A percentile compares a stretch with the other conserved stretches of the same genome.
These are phyloP conservation scores for Stagonosporopsis rhizophila DNA, from an alignment of 2,329 filamentous ascomycete genomes.

Conservation along the genomic window DNA sequence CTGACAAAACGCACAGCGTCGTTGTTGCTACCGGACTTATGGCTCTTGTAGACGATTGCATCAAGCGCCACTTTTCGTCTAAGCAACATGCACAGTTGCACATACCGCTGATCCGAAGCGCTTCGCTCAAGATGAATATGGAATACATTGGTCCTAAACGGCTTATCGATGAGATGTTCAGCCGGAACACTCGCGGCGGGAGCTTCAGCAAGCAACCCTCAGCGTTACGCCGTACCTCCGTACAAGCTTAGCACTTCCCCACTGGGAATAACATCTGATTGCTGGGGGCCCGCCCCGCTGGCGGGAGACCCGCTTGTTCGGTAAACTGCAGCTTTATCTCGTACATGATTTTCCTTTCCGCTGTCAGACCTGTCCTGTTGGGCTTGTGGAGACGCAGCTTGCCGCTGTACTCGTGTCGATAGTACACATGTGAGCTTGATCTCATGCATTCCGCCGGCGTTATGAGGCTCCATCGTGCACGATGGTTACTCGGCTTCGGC, in stretches of 20 bases:
- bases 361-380: slow-evolving; percentile 35
- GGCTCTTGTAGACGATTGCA: slow-evolving; percentile 87
- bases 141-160: slow-evolving; percentile 69
- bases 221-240: slow-evolving; percentile 33
- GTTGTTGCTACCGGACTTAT: slow-evolving; percentile 90
- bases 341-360: slow-evolving; percentile 33
- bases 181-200: slow-evolving; percentile 50
- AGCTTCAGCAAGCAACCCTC: slow-evolving; percentile 37
- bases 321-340: slow-evolving; percentile 30
- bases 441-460: slow-evolving; percentile 18
- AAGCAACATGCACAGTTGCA: slow-evolving; percentile 60
- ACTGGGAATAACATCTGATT: slow-evolving; percentile 23
- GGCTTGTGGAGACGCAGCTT: slow-evolving; percentile 22
- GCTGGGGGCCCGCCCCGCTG: slow-evolving; percentile 22
- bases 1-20: slow-evolving; percentile 64
- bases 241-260: slow-evolving; percentile 19
- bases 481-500: slow-evolving; percentile 12
- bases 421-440: slow-evolving; percentile 21
- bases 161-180: slow-evolving; percentile 69
- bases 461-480: slow-evolving; percentile 28
- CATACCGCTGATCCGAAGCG: slow-evolving; percentile 58
- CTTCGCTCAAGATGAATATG: slow-evolving; percentile 63
- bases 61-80: slow-evolving; percentile 76
- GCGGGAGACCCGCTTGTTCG: slow-evolving; percentile 20
- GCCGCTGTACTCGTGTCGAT: slow-evolving; percentile 20